These are phyloP conservation scores for Dillenia suffruticosa DNA, from an alignment of 164 flowering plant genomes.

Conservation along the genomic window DNA sequence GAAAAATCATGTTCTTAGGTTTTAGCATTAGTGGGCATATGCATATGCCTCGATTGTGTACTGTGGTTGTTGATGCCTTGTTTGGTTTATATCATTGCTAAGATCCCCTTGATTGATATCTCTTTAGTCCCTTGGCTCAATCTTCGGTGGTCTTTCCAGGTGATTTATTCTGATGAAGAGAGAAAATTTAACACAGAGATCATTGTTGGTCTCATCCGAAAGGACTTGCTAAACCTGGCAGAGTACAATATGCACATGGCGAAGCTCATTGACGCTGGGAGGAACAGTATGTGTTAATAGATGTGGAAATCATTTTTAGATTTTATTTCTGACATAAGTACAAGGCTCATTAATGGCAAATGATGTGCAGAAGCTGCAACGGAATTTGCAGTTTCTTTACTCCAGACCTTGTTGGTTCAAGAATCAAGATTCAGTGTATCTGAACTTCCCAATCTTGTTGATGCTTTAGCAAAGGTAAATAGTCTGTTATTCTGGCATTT, in stretches of 20 bases:
- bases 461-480: conserved; percentile 86
- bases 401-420: conserved; percentile 62
- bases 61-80: too few relatives aligned
- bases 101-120: neutral
- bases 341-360: conserved; percentile 9
- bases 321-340: neutral
- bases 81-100: too few relatives aligned
- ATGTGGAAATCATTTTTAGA: neutral
- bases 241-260: conserved; percentile 95
- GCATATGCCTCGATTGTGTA: too few relatives aligned
- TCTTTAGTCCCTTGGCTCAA: neutral
- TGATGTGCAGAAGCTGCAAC: conserved; percentile 81
- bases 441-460: conserved; percentile 84
- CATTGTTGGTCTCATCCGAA: conserved; percentile 73
- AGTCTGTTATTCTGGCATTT: conserved; percentile 1
- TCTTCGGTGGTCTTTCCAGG: conserved; percentile 32
- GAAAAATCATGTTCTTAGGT: too few relatives aligned
- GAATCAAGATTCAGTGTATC: conserved; percentile 63
- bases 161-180: conserved; percentile 87
- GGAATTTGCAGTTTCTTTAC: conserved; percentile 77
- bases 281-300: conserved; percentile 63
- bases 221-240: conserved; percentile 78
- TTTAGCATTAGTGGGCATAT: too few relatives aligned
- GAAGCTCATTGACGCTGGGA: conserved; percentile 91
- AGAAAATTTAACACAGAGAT: conserved; percentile 86